These are phyloP conservation scores for Penicillium goetzii DNA, from an alignment of 495 filamentous ascomycete genomes.

Conservation along the genomic window DNA sequence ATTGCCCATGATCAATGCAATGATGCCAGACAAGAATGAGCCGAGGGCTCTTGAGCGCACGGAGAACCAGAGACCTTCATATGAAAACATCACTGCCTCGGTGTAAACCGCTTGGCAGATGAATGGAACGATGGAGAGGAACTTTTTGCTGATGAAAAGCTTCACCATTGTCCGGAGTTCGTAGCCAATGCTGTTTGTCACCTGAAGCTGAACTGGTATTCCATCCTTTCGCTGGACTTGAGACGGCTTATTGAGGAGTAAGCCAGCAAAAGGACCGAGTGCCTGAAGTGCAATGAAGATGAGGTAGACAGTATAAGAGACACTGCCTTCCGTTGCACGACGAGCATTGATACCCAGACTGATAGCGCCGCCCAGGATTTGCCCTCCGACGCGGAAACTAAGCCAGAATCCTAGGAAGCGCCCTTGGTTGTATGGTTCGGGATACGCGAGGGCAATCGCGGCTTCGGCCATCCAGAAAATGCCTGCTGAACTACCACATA, in stretches of 20 bases:
- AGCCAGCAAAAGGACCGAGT: conserved; percentile 55
- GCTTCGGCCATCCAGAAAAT: conserved; percentile 71
- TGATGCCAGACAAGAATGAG: conserved; percentile 62
- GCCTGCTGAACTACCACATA: conserved; percentile 66
- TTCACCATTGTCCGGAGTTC: conserved; percentile 57
- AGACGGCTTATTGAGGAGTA: conserved; percentile 56
- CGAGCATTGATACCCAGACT: conserved; percentile 63
- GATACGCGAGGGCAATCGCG: conserved; percentile 67
- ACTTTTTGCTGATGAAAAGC: conserved; percentile 55
- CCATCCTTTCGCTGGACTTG: conserved; percentile 62
- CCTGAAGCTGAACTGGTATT: conserved; percentile 52
- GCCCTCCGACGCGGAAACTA: conserved; percentile 61
- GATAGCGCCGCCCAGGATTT: conserved; percentile 67
- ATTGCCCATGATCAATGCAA: conserved; percentile 60
- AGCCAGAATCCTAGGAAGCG: conserved; percentile 65
- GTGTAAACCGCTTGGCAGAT: conserved; percentile 64
- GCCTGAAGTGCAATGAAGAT: conserved; percentile 66
- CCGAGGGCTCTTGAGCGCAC: conserved; percentile 65
- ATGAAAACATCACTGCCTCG: conserved; percentile 67
- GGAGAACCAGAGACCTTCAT: conserved; percentile 61
- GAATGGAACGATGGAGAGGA: conserved; percentile 60
- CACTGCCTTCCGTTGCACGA: conserved; percentile 56
- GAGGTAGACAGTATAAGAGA: conserved; percentile 63
- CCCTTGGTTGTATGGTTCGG: conserved; percentile 64
- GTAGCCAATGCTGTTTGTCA: conserved; percentile 47